A percentile compares a stretch with the other conserved stretches of the same genome.
Conservation (phyloP, 2,329 filamentous ascomycete species). For the Xylaria digitata region DNA sequence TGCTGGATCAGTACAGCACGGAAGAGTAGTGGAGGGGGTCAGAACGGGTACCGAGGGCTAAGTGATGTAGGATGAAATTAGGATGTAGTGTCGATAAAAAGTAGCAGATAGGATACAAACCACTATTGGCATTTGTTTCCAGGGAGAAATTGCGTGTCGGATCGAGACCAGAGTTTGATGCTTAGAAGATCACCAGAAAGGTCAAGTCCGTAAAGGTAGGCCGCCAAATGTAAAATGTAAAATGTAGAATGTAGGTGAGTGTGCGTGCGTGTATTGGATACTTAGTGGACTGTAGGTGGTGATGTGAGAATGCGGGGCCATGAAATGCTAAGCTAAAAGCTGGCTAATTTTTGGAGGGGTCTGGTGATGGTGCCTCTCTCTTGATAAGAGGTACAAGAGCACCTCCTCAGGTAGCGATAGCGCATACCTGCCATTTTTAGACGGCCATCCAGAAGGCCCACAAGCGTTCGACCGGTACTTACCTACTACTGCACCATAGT, state of each 20-base stretch:
- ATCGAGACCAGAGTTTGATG: slow-evolving; percentile 1
- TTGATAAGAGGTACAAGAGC: slow-evolving; percentile 22
- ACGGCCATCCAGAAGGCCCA: background rate
- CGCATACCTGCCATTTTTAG: slow-evolving; percentile 21
- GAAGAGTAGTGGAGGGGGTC: slow-evolving; percentile 8
- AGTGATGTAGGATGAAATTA: background rate
- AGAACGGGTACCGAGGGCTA: background rate
- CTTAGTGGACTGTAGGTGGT: too few relatives aligned
- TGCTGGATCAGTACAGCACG: slow-evolving; percentile 20
- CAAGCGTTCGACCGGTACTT: background rate
- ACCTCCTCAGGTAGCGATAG: slow-evolving; percentile 20
- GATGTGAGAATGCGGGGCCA: slow-evolving; percentile 31
- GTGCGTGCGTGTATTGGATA: too few relatives aligned
- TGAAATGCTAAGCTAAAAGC: slow-evolving; percentile 8
- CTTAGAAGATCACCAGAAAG: background rate
- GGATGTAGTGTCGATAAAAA: background rate
- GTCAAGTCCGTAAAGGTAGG: background rate
- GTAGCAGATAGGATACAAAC: background rate
- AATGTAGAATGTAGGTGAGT: background rate
- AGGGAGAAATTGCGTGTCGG: slow-evolving; percentile 11
- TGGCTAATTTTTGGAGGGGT: slow-evolving; percentile 32
- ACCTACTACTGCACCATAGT: too few relatives aligned
- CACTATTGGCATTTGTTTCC: background rate
- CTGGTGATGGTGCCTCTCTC: slow-evolving; percentile 30
- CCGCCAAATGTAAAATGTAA: slow-evolving; percentile 13